phyloP scores from a whole-genome alignment of 805 yeast genomes.

The Kazachstania viticola region DNA sequence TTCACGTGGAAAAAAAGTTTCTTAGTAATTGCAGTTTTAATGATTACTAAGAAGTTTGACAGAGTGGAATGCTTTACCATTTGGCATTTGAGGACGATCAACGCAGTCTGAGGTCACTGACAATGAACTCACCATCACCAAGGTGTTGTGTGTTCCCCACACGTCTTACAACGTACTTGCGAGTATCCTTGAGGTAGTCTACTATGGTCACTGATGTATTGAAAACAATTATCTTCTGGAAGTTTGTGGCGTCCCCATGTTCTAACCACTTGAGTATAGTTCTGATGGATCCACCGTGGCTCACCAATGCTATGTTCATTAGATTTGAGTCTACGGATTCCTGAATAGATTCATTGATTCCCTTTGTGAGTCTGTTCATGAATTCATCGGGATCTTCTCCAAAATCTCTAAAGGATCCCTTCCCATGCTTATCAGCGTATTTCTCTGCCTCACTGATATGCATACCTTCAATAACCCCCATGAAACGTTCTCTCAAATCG shows the following conservation, averaged over 20 bases:
- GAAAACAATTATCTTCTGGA: conserved; percentile 44
- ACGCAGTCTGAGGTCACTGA: conserved; percentile 37
- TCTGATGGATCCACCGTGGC: conserved; percentile 78
- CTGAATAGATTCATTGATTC: conserved; percentile 34
- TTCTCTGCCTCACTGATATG: conserved; percentile 47
- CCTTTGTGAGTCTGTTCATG: conserved; percentile 35
- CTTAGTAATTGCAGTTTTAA: too few relatives aligned
- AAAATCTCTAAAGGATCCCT: conserved; percentile 41
- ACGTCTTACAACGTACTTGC: conserved; percentile 34
- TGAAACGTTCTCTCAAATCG: conserved; percentile 54
- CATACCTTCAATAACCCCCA: conserved; percentile 80
- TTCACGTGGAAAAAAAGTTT: too few relatives aligned
- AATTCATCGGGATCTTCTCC: conserved; percentile 50
- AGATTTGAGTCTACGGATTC: conserved; percentile 20
- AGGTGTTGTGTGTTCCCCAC: conserved; percentile 65
- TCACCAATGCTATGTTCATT: conserved; percentile 47
- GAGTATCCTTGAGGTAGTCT: conserved; percentile 36
- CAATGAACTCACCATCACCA: conserved; percentile 41
- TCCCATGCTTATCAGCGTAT: conserved; percentile 42
- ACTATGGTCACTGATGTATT: conserved; percentile 66
- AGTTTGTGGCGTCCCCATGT: conserved; percentile 30
- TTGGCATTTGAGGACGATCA: too few relatives aligned
- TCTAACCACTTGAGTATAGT: conserved; percentile 42
- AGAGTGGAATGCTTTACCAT: too few relatives aligned
- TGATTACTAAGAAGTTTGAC: too few relatives aligned